phyloP scores from a whole-genome alignment of 2,329 filamentous ascomycete genomes.

The Zymoseptoria passerinii region DNA sequence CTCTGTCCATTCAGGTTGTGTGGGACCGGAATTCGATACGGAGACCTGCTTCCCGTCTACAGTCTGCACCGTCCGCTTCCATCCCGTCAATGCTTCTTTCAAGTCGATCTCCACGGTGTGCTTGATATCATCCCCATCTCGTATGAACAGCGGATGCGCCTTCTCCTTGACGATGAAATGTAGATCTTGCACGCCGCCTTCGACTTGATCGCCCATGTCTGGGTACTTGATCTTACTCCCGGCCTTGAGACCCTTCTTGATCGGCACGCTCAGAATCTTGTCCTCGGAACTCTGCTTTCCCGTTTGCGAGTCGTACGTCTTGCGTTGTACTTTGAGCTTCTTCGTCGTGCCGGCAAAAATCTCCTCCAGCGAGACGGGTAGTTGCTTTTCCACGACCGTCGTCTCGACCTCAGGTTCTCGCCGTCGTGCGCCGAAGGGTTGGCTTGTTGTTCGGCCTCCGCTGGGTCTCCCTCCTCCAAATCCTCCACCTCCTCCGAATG shows the following conservation, averaged over 20 bases:
- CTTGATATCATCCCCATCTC: constrained; percentile 80
- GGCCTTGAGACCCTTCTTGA: constrained; percentile 91
- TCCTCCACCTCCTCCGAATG: constrained; percentile 41
- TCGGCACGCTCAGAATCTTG: constrained; percentile 84
- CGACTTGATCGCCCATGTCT: constrained; percentile 94
- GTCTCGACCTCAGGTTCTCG: constrained; percentile 66
- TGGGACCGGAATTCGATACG: constrained; percentile 74
- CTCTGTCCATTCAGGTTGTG: constrained; percentile 73
- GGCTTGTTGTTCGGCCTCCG: constrained; percentile 35
- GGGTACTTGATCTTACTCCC: constrained; percentile 98
- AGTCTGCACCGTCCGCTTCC: constrained; percentile 82
- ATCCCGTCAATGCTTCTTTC: constrained; percentile 91
- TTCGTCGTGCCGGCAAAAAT: constrained; percentile 80
- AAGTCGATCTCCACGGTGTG: constrained; percentile 72
- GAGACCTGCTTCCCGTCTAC: constrained; percentile 84
- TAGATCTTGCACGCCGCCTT: constrained; percentile 89
- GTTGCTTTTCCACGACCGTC: constrained; percentile 76
- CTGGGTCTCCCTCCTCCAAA: constrained; percentile 32
- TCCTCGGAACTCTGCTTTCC: constrained; percentile 83
- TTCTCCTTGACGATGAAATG: constrained; percentile 96
- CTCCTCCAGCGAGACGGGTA: constrained; percentile 79
- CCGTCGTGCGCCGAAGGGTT: constrained; percentile 26
- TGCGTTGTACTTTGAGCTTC: constrained; percentile 97
- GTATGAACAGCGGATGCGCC: constrained; percentile 72
- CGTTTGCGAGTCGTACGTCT: constrained; percentile 73